Evolutionary conservation across 768 basidiomycete species (phyloP), one percentile per base, ranked within the genome.

Genomic region (Rhodotorula babjevae): DNA sequence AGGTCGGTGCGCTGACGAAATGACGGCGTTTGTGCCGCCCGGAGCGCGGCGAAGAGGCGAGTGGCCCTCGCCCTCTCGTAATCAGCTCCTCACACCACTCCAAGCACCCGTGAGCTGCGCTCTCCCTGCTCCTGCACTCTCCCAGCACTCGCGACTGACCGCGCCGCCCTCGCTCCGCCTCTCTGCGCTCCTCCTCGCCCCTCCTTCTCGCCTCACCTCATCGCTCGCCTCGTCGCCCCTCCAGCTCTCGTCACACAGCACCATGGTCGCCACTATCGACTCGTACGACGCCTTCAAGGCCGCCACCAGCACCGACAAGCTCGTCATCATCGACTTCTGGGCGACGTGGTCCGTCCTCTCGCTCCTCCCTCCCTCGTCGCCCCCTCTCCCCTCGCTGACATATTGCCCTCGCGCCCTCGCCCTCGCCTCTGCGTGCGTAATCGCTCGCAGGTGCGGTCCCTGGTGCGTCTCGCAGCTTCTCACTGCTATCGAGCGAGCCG

Each of bases 311-410:
- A 29, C 40, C 2, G 83, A 82, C 69, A 84, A 84, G 76, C 80
- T 82, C 72, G 81, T 84, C 73, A 78, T 88, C 27, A 83, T 90
- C 77, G 88, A 90, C 81, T 90, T 90, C 82, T 89, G 87, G 87
- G 89, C 89, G 53, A 85, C 85, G 4, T 90, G 89, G 89, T 90
- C 87, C 67, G 63, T 33, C 21, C 18, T 14, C 33, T 36, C 57
- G n/a, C 23, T 12, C 68, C 11, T 27, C 16, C 27, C 40, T 6
- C 8, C 15, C 18, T 19, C n/a, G 12, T n/a, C n/a, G n/a, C n/a
- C n/a, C n/a, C n/a, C n/a, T n/a, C n/a, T n/a, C n/a, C n/a, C 31
- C 19, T 23, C 47, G 47, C 31, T 50, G 44, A n/a, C 59, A n/a
- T 36, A 50, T 33, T 44, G 27, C 19, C 33, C 33, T 12, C 11